A percentile compares a stretch with the other conserved stretches of the same genome.
These are phyloP conservation scores for Myxozyma lipomycoides DNA, from an alignment of 805 yeast species.

Conservation along the genomic window DNA sequence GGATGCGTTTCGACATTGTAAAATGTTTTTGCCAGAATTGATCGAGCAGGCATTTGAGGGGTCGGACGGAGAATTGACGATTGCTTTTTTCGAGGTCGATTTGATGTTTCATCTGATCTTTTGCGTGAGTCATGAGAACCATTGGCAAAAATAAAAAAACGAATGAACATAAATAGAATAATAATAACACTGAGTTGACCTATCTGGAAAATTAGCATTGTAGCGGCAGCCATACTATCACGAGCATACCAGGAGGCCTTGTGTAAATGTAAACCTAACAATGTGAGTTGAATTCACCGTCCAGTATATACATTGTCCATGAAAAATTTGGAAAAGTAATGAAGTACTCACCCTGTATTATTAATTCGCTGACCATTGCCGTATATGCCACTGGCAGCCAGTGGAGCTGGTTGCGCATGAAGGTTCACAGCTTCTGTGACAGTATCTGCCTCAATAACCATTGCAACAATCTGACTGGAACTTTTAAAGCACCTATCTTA, in stretches of 20 bases:
- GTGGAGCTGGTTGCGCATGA: too few species aligned
- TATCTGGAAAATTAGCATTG: slow-evolving; percentile 19
- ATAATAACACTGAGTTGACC: slow-evolving; percentile 43
- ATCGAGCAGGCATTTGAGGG: slow-evolving; percentile 27
- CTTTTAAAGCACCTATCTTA: too few species aligned
- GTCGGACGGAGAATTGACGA: slow-evolving; percentile 28
- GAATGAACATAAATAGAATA: slow-evolving; percentile 38
- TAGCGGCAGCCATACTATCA: not conserved
- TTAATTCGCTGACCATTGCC: too few species aligned
- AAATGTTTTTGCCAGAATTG: slow-evolving; percentile 83
- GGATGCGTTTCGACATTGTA: slow-evolving; percentile 84
- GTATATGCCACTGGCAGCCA: too few species aligned
- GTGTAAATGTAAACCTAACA: slow-evolving; percentile 29
- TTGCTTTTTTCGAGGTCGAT: slow-evolving; percentile 18
- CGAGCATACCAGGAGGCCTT: slow-evolving; percentile 27
- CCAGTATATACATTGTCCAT: too few species aligned
- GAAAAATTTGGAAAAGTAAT: too few species aligned
- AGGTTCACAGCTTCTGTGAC: too few species aligned
- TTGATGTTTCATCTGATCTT: not conserved
- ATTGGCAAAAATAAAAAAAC: slow-evolving; percentile 43
- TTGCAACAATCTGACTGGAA: too few species aligned
- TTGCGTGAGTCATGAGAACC: slow-evolving; percentile 14
- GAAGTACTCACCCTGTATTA: too few species aligned
- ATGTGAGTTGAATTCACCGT: too few species aligned
- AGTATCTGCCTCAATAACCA: too few species aligned